Evolutionary conservation across 805 yeast species (phyloP).

Genomic region (Hanseniaspora occidentalis): DNA sequence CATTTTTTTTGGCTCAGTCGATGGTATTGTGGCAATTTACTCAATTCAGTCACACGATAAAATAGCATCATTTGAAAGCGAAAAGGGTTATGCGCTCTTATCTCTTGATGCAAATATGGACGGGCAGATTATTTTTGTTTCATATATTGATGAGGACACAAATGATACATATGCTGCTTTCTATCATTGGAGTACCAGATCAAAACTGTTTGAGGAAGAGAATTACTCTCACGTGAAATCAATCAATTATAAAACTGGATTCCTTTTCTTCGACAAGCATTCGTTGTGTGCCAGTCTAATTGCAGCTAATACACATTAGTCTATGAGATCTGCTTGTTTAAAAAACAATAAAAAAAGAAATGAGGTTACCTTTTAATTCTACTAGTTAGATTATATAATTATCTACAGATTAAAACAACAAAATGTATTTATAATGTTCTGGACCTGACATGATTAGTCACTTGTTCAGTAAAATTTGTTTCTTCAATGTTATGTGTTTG

Average conservation of each 20-base stretch:
- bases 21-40: conserved; percentile 45
- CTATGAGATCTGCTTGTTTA: no score
- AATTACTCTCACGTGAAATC: not conserved
- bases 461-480: conserved; percentile 6
- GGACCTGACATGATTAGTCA: conserved; percentile 11
- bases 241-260: not conserved
- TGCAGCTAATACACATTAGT: not conserved
- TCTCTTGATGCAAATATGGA: conserved; percentile 31
- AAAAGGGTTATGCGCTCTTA: conserved; percentile 32
- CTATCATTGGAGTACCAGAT: not conserved
- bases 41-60: conserved; percentile 28
- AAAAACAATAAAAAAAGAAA: no score
- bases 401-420: no score
- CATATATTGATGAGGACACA: conserved; percentile 28
- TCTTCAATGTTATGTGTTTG: not conserved
- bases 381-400: no score
- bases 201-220: not conserved
- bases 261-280: not conserved
- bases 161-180: not conserved
- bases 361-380: no score
- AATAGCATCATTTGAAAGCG: conserved; percentile 24
- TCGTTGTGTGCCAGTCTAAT: not conserved
- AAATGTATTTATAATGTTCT: no score
- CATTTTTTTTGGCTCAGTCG: conserved; percentile 43
- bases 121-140: conserved; percentile 33